Conservation (phyloP, 331 rosid genomes). For the Ulmus americana region DNA sequence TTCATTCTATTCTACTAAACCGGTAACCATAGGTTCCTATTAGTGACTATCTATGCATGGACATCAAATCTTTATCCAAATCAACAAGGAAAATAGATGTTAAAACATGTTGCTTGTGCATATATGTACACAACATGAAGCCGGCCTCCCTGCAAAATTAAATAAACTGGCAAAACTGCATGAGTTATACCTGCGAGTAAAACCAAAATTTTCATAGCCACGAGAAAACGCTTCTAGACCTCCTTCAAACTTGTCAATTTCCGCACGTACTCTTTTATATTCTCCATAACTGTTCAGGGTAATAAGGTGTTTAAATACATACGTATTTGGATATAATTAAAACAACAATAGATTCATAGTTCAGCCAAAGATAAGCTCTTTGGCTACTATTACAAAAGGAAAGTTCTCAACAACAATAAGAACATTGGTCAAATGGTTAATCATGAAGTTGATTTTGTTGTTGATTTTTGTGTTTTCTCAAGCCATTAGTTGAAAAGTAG, state of each 20-base stretch:
- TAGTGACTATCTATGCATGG: constrained; percentile 1
- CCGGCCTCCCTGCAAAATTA: constrained; percentile 1
- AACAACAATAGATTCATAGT: not conserved
- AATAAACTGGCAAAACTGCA: not conserved
- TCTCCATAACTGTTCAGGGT: constrained; percentile 46
- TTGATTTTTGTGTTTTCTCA: not conserved
- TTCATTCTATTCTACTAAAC: not conserved
- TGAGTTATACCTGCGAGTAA: constrained; percentile 60
- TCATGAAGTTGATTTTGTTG: not conserved
- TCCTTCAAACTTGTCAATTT: constrained; percentile 78
- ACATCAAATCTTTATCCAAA: not conserved
- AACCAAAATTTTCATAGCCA: constrained; percentile 86
- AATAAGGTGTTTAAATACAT: constrained; percentile 14
- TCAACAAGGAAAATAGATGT: not conserved
- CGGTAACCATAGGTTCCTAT: not conserved
- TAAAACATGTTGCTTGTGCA: not conserved
- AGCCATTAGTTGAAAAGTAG: constrained; percentile 21
- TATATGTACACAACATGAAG: constrained; percentile 4
- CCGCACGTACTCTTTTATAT: constrained; percentile 57
- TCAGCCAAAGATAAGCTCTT: not conserved
- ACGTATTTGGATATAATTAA: not conserved
- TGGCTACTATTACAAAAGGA: not conserved
- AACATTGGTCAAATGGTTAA: not conserved
- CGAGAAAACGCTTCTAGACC: constrained; percentile 88
- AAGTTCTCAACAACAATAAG: not conserved